Conservation (phyloP, 163 green algal genomes). For the Scenedesmus sp. region DNA sequence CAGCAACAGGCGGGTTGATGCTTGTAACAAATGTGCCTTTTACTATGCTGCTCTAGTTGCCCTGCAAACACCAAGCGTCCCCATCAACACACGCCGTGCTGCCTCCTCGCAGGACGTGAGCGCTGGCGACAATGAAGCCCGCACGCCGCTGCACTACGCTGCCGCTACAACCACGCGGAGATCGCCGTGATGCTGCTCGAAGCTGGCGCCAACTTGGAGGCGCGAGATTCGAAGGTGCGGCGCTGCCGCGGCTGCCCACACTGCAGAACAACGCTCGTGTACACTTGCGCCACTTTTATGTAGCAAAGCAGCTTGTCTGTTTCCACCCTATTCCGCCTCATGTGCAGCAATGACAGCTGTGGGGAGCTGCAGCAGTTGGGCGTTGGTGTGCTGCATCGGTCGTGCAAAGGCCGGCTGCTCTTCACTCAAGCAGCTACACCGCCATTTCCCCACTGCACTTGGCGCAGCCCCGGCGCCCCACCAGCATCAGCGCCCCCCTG, state of each 20-base stretch:
- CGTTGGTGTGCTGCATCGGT: too few relatives aligned
- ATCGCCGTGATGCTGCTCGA: slow-evolving; percentile 71
- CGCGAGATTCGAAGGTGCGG: slow-evolving; percentile 63
- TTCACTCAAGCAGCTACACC: too few relatives aligned
- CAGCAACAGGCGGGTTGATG: too few relatives aligned
- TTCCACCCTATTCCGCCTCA: background rate
- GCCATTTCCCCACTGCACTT: background rate
- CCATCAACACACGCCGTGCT: background rate
- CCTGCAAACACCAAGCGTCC: too few relatives aligned
- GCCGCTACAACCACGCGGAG: slow-evolving; percentile 60
- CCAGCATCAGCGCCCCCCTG: too few relatives aligned
- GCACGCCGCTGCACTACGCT: slow-evolving; percentile 78
- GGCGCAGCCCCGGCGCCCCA: background rate
- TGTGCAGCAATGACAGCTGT: background rate
- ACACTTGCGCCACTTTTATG: background rate
- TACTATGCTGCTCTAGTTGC: too few relatives aligned
- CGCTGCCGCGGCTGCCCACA: slow-evolving; percentile 61
- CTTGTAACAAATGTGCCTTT: background rate
- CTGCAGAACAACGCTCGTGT: too few relatives aligned
- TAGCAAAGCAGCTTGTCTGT: background rate
- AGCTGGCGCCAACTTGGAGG: slow-evolving; percentile 71
- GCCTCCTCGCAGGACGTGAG: slow-evolving; percentile 64
- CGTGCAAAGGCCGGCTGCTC: too few relatives aligned
- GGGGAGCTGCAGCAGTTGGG: too few relatives aligned
- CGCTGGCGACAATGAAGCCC: slow-evolving; percentile 64